Conservation (phyloP, 2,329 filamentous ascomycete genomes). For the Fusarium sacchari region DNA sequence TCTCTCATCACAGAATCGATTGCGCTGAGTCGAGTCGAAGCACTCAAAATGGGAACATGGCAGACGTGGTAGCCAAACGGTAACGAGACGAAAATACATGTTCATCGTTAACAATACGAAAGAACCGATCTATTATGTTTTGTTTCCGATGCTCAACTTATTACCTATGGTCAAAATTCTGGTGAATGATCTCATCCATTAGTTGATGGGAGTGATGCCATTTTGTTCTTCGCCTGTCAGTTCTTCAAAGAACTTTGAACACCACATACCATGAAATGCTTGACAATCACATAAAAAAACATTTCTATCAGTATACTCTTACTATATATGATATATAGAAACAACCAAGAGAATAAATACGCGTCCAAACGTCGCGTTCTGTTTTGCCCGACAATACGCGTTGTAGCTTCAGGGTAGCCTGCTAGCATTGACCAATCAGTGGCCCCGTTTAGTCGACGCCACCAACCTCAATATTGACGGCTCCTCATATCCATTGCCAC, state of each 20-base stretch:
- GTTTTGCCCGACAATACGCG: background rate
- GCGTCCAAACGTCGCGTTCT: background rate
- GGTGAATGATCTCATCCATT: no score
- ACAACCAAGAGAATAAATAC: fast-evolving
- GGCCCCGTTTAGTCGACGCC: fast-evolving
- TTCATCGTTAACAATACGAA: fast-evolving
- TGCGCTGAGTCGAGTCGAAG: background rate
- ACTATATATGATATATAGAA: no score
- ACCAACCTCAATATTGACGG: no score
- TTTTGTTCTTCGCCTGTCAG: no score
- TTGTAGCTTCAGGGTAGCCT: background rate
- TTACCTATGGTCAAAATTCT: background rate
- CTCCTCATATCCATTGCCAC: background rate
- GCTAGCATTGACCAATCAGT: fast-evolving
- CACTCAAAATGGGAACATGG: background rate
- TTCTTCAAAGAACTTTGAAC: no score
- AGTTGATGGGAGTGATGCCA: no score
- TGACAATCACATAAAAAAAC: fast-evolving
- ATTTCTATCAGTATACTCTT: fast-evolving
- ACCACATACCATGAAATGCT: fast-evolving
- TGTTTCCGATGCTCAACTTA: no score
- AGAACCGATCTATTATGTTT: background rate
- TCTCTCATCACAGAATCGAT: no score
- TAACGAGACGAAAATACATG: no score
- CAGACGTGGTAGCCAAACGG: fast-evolving